Conservation (phyloP, 208 protist species). For the Trypanosomatidae sp. region DNA sequence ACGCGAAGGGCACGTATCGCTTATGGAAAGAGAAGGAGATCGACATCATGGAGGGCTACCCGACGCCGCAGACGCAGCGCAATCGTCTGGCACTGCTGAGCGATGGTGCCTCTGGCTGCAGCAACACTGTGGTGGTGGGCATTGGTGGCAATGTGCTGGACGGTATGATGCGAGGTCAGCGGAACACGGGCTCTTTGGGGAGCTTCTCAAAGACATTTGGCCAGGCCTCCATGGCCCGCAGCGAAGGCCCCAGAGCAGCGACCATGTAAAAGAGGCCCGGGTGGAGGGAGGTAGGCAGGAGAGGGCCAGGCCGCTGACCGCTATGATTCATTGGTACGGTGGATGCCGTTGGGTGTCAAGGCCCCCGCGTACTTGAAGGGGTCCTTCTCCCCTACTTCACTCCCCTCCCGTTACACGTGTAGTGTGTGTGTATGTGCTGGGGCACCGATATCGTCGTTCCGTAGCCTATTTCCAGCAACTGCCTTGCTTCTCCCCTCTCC, state of each 20-base stretch:
- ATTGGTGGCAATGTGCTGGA: not conserved
- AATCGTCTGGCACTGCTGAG: conserved; percentile 27
- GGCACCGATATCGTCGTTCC: not conserved
- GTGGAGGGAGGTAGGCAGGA: not conserved
- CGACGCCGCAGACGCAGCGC: conserved; percentile 26
- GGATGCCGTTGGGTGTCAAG: not conserved
- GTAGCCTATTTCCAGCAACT: not conserved
- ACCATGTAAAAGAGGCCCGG: not conserved
- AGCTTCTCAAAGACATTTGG: not conserved
- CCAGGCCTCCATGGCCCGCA: not conserved
- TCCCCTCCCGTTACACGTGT: not conserved
- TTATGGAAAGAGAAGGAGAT: conserved; percentile 78
- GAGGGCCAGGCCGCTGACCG: not conserved
- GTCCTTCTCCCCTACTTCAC: not conserved
- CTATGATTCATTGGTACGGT: not conserved
- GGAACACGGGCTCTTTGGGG: not conserved
- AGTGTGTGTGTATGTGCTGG: not conserved
- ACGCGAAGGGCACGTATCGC: conserved; percentile 77
- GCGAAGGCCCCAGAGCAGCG: not conserved
- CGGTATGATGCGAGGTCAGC: not conserved
- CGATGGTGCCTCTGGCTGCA: not conserved
- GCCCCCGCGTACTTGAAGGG: not conserved
- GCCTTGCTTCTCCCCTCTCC: not conserved
- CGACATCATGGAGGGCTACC: conserved; percentile 53
- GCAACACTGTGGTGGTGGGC: not conserved